Conservation (phyloP, 805 yeast species). For the Saccharomyces jurei region DNA sequence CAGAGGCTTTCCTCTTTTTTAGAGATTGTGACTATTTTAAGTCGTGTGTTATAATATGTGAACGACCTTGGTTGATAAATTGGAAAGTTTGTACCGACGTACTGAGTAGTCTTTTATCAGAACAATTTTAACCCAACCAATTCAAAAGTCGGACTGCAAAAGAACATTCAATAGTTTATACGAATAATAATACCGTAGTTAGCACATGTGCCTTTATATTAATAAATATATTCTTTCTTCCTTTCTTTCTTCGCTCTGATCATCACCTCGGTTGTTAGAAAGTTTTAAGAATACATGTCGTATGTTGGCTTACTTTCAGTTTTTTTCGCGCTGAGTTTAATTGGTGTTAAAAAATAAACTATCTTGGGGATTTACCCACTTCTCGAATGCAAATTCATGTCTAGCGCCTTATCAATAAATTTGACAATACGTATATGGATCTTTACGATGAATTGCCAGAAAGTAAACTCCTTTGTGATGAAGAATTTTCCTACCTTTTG, state of each 20-base stretch:
- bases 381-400: not conserved
- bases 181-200: not conserved
- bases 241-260: not conserved
- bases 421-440: conserved; percentile 29
- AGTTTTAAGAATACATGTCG: not conserved
- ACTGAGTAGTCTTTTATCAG: not conserved
- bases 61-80: not conserved
- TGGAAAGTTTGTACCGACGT: not conserved
- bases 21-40: not conserved
- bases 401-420: not conserved
- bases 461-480: conserved; percentile 30
- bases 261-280: not conserved
- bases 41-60: not conserved
- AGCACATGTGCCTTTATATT: not conserved
- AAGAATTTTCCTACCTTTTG: conserved; percentile 25
- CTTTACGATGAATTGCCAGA: conserved; percentile 35
- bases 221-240: not conserved
- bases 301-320: not conserved
- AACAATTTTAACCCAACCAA: not conserved
- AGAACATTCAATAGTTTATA: not conserved
- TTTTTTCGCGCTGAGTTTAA: not conserved
- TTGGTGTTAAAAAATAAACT: not conserved
- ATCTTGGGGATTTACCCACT: not conserved
- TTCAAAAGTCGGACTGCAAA: not conserved
- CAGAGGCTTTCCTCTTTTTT: not conserved